Conservation (phyloP, 495 filamentous ascomycete species). For the Chaetomium fimeti region DNA sequence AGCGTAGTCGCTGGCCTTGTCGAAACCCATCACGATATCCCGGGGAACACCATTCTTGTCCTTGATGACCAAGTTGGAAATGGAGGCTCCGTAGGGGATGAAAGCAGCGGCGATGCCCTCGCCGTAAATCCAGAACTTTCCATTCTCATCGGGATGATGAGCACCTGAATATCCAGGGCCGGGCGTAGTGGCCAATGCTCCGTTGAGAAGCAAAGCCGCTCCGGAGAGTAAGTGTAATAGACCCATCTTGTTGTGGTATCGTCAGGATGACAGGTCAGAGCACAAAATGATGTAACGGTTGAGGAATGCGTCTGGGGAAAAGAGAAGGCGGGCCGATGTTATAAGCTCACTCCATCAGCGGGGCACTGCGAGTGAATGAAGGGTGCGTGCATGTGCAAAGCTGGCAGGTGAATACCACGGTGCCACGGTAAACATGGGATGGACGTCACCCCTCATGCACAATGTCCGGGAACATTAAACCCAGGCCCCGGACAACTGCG, state of each 20-base stretch:
- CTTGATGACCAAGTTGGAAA: slow-evolving; percentile 70
- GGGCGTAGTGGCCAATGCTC: neutral
- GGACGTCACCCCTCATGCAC: neutral
- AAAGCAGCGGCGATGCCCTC: slow-evolving; percentile 70
- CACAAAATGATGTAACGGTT: neutral
- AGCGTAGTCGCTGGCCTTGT: slow-evolving; percentile 70
- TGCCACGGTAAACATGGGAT: neutral
- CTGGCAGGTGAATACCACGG: neutral
- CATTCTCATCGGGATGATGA: slow-evolving; percentile 42
- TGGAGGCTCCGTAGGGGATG: slow-evolving; percentile 75
- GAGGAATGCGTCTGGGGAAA: neutral
- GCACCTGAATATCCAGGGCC: slow-evolving; percentile 1
- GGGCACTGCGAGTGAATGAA: neutral
- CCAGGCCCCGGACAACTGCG: neutral
- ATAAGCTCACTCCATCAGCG: neutral
- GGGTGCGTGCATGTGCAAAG: neutral
- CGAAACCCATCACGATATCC: slow-evolving; percentile 76
- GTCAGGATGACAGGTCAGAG: neutral
- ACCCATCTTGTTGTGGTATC: slow-evolving; percentile 3
- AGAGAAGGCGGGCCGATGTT: neutral
- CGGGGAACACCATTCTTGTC: slow-evolving; percentile 62
- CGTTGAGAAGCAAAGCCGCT: slow-evolving; percentile 8
- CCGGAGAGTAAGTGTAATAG: slow-evolving; percentile 2
- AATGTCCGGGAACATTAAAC: neutral
- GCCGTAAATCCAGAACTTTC: slow-evolving; percentile 70